Evolutionary conservation across 2,329 filamentous ascomycete genomes (phyloP).

Genomic region (Cercospora zeae-maydis): DNA sequence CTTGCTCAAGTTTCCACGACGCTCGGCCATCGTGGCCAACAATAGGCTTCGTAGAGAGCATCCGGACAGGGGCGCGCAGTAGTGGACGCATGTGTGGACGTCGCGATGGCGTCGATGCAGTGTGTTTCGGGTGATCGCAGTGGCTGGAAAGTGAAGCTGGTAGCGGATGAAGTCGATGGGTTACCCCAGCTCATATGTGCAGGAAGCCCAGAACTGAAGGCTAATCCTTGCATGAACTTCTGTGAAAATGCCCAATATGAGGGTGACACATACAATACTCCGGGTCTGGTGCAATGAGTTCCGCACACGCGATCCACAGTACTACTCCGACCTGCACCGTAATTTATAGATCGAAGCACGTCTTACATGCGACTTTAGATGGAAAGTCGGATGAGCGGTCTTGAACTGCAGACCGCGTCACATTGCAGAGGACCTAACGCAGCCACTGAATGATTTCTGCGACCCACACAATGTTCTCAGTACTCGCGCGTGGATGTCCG

Average conservation of each 20-base stretch:
- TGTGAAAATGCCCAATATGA: conserved; percentile 6
- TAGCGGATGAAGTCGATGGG: conserved; percentile 1
- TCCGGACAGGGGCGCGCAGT: conserved; percentile 3
- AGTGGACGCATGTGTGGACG: background rate
- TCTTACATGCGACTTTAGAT: background rate
- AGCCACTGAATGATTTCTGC: background rate
- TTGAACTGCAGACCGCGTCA: too few species aligned
- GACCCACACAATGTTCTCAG: background rate
- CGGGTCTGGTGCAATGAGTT: background rate
- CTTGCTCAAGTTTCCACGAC: background rate
- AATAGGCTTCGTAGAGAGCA: background rate
- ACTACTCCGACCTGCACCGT: conserved; percentile 2
- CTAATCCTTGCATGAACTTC: conserved; percentile 1
- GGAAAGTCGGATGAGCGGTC: background rate
- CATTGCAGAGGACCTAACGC: too few species aligned
- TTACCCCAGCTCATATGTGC: conserved; percentile 10
- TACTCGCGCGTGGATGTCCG: background rate
- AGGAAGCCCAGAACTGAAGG: conserved; percentile 1
- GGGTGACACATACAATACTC: conserved; percentile 3
- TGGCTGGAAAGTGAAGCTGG: conserved; percentile 8
- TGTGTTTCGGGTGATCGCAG: background rate
- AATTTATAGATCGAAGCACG: conserved; percentile 1
- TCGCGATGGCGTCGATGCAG: background rate
- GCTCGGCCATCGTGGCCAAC: conserved; percentile 7
- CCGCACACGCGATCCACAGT: background rate